Evolutionary conservation across 2,329 filamentous ascomycete genomes (phyloP).

Genomic region (Ambrosiella xylebori): DNA sequence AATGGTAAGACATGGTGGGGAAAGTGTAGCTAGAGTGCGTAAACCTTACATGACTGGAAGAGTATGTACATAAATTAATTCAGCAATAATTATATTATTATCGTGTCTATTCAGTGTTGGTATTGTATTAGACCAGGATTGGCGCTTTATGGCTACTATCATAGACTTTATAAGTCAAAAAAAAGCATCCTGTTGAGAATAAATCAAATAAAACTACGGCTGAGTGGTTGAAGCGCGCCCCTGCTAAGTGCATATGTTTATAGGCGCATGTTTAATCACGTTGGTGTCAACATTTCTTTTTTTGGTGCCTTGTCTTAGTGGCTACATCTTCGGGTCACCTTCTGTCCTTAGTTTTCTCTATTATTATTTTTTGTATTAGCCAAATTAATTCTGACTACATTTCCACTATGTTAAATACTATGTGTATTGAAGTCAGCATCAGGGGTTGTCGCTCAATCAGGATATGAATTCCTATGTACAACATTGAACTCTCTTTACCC

Average conservation of each 20-base stretch:
- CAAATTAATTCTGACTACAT: no score
- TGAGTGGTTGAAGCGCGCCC: slow-evolving; percentile 13
- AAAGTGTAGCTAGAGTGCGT: not conserved
- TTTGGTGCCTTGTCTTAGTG: not conserved
- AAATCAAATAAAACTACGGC: slow-evolving; percentile 5
- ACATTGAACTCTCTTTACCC: no score
- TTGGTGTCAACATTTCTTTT: slow-evolving; percentile 10
- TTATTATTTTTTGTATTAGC: not conserved
- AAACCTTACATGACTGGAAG: not conserved
- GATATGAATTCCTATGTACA: no score
- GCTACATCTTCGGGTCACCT: not conserved
- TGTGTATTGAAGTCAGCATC: no score
- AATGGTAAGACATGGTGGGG: slow-evolving; percentile 26
- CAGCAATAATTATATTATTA: not conserved
- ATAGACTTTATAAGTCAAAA: not conserved
- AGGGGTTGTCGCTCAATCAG: no score
- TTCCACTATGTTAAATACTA: no score
- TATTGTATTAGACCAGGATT: no score
- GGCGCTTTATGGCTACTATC: no score
- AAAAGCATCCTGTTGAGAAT: not conserved
- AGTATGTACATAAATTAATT: not conserved
- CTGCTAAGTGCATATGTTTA: slow-evolving; percentile 12
- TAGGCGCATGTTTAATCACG: slow-evolving; percentile 12
- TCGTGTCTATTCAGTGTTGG: no score
- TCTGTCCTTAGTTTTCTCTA: not conserved